Evolutionary conservation across 495 filamentous ascomycete species (phyloP).

Genomic region (Tuber magnatum): DNA sequence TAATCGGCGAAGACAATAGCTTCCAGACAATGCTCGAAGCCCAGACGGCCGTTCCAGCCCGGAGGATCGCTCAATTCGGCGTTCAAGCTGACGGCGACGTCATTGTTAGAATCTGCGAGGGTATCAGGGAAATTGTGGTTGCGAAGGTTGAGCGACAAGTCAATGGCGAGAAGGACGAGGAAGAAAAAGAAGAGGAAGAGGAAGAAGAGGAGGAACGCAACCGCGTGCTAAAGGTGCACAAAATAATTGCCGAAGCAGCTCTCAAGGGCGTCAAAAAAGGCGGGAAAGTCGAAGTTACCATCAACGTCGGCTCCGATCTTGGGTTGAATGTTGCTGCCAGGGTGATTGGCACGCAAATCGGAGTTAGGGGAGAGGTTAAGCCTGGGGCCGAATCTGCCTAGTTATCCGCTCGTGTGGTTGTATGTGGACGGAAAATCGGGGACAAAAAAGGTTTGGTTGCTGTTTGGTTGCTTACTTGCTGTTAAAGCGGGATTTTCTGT

Average conservation of each 20-base stretch:
- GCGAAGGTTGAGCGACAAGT: slow-evolving; percentile 73
- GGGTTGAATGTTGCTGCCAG: slow-evolving; percentile 68
- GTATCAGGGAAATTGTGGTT: slow-evolving; percentile 77
- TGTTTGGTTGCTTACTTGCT: neutral
- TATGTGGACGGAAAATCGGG: neutral
- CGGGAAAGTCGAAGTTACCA: slow-evolving; percentile 82
- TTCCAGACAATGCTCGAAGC: slow-evolving; percentile 73
- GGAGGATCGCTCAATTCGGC: slow-evolving; percentile 67
- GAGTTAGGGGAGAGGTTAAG: slow-evolving; percentile 65
- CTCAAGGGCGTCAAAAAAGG: slow-evolving; percentile 78
- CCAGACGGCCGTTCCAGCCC: slow-evolving; percentile 84
- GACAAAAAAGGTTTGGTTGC: neutral
- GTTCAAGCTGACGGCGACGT: slow-evolving; percentile 77
- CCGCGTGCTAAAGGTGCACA: slow-evolving; percentile 86
- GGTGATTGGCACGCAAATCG: slow-evolving; percentile 78
- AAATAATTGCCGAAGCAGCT: slow-evolving; percentile 75
- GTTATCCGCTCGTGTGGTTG: neutral
- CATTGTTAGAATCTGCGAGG: slow-evolving; percentile 78
- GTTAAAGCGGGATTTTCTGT: neutral
- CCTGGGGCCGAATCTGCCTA: slow-evolving; percentile 13
- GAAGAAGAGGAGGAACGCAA: slow-evolving; percentile 76
- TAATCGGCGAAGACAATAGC: slow-evolving; percentile 57
- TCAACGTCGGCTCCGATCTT: slow-evolving; percentile 74
- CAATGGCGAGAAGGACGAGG: slow-evolving; percentile 48
- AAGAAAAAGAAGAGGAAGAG: slow-evolving; percentile 60